Conservation (phyloP, 2,329 filamentous ascomycete genomes). For the Cladosporium austrohemisphaericum region DNA sequence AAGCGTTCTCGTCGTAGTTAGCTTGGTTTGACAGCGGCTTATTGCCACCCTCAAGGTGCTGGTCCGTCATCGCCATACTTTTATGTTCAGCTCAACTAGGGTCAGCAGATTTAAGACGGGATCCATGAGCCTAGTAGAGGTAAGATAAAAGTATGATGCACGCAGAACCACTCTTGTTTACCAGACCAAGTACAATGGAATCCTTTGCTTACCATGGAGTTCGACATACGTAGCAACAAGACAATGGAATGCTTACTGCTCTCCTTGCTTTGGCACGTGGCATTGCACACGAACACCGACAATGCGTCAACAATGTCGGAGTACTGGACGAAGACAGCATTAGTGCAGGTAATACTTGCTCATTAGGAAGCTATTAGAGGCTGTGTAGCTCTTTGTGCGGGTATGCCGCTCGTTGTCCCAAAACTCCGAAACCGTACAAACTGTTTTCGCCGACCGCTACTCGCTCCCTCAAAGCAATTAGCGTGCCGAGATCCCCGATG, state of each 20-base stretch:
- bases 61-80: no score
- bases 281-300: not conserved
- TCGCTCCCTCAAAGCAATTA: not conserved
- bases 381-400: slow-evolving; percentile 13
- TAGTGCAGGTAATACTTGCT: not conserved
- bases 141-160: no score
- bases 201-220: not conserved
- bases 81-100: no score
- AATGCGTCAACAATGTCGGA: not conserved
- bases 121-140: not conserved
- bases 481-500: slow-evolving; percentile 2
- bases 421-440: slow-evolving; percentile 3
- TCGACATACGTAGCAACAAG: slow-evolving; percentile 10
- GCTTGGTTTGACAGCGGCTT: not conserved
- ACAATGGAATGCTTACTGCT: slow-evolving; percentile 13
- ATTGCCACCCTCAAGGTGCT: no score
- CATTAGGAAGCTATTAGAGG: slow-evolving; percentile 10
- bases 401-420: not conserved
- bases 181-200: slow-evolving; percentile 4
- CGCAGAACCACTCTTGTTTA: slow-evolving; percentile 1
- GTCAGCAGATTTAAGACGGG: no score
- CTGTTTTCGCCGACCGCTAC: not conserved
- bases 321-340: not conserved
- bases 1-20: not conserved
- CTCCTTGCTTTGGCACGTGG: slow-evolving; percentile 5